Percentiles rank a stretch among this genome's conserved stretches.
Evolutionary conservation across 2,329 filamentous ascomycete genomes (phyloP).

Genomic region (Phialophora chinensis): DNA sequence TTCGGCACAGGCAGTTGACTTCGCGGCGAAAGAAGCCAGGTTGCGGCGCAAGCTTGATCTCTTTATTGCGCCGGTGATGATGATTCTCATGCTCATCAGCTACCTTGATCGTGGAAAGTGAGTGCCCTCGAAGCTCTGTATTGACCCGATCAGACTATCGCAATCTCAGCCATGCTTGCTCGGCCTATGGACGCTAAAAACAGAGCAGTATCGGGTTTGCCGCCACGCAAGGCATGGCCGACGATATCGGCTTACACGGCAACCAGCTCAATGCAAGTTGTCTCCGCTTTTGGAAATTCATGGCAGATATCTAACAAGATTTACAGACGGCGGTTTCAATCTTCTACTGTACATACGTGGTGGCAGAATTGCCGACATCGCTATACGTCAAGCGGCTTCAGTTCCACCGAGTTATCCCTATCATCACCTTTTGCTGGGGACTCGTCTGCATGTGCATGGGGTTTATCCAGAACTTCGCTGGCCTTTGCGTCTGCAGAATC

Average conservation of each 20-base stretch:
- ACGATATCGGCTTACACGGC: conserved; percentile 51
- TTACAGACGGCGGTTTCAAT: conserved; percentile 53
- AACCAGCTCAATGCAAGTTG: conserved; percentile 49
- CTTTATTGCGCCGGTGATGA: conserved; percentile 66
- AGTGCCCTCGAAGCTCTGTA: not conserved
- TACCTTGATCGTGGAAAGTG: conserved; percentile 78
- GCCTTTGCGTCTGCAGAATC: conserved; percentile 51
- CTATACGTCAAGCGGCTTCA: conserved; percentile 57
- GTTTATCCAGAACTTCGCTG: conserved; percentile 51
- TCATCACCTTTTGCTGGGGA: conserved; percentile 54
- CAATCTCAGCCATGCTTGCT: not conserved
- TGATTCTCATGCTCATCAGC: conserved; percentile 79
- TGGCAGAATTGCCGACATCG: conserved; percentile 57
- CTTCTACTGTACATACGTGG: conserved; percentile 60
- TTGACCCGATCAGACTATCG: not conserved
- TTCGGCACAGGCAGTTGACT: conserved; percentile 17
- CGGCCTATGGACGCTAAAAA: conserved; percentile 8
- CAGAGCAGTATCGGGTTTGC: conserved; percentile 59
- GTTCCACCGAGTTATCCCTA: conserved; percentile 50
- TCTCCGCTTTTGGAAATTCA: not conserved
- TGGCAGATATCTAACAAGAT: not conserved
- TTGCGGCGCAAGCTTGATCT: conserved; percentile 34
- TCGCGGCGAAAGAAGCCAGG: conserved; percentile 27
- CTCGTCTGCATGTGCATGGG: conserved; percentile 57
- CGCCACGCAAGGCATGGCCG: conserved; percentile 61